Evolutionary conservation across 768 basidiomycete genomes (phyloP).

Genomic region (Mrakia blollopis): DNA sequence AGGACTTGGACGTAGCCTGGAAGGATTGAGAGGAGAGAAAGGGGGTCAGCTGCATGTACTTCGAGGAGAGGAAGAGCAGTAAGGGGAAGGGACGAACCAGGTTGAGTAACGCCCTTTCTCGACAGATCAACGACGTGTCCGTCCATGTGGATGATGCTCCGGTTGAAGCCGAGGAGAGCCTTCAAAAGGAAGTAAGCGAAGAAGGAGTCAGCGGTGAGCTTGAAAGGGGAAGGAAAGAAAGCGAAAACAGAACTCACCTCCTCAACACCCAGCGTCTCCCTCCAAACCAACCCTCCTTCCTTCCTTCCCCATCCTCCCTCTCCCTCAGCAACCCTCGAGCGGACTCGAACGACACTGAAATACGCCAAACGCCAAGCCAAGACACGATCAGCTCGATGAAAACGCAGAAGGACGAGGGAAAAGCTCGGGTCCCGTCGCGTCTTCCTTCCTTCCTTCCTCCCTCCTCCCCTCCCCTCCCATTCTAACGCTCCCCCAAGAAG

Average conservation of each 20-base stretch:
- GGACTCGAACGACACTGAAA: slow-evolving; percentile 65
- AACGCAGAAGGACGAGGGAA: neutral
- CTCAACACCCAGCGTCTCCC: slow-evolving; percentile 80
- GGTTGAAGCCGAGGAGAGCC: slow-evolving; percentile 95
- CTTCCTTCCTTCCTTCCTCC: slow-evolving; percentile 49
- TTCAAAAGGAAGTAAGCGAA: slow-evolving; percentile 41
- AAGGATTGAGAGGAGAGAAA: neutral
- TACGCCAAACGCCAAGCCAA: no score
- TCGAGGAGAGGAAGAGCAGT: neutral
- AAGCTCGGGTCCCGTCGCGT: neutral
- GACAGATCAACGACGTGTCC: slow-evolving; percentile 68
- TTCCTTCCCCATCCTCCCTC: slow-evolving; percentile 78
- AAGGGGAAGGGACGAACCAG: slow-evolving; percentile 53
- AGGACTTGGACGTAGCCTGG: slow-evolving; percentile 78
- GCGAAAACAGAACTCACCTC: slow-evolving; percentile 57
- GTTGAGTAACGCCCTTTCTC: slow-evolving; percentile 81
- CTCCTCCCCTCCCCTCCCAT: slow-evolving; percentile 50
- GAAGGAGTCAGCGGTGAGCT: neutral
- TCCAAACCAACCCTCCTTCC: slow-evolving; percentile 85
- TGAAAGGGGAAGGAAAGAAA: neutral
- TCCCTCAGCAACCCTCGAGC: slow-evolving; percentile 62
- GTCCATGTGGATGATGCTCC: slow-evolving; percentile 85
- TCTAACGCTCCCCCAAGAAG: slow-evolving; percentile 63
- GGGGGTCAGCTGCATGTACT: neutral
- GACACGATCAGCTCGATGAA: no score